These are phyloP conservation scores for Pseudocercospora pini-densiflorae DNA, from an alignment of 2,329 filamentous ascomycete species.

Conservation along the genomic window DNA sequence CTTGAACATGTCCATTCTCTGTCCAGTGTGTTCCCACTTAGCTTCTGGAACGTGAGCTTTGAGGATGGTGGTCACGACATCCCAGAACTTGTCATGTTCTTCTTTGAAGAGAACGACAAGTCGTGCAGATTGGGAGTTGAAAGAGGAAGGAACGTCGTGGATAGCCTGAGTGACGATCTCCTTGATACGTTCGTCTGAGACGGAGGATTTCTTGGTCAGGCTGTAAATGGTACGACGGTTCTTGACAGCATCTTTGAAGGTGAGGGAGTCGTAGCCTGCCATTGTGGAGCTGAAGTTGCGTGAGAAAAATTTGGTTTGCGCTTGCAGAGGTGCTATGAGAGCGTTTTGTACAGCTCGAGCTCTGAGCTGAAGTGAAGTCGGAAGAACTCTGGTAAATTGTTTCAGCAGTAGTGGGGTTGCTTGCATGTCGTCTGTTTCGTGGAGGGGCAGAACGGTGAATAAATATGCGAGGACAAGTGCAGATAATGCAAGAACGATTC, in stretches of 20 bases:
- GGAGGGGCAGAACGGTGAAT: neutral
- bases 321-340: neutral
- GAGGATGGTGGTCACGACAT: constrained; percentile 67
- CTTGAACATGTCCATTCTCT: constrained; percentile 65
- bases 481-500: constrained; percentile 2
- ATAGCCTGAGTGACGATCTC: constrained; percentile 66
- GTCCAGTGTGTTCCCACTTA: constrained; percentile 59
- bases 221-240: constrained; percentile 63
- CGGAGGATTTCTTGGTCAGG: constrained; percentile 65
- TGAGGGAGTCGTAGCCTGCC: constrained; percentile 36
- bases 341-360: neutral
- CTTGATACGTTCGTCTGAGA: constrained; percentile 70
- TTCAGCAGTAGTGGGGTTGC: constrained; percentile 15
- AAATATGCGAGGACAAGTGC: constrained; percentile 12
- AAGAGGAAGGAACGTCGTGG: constrained; percentile 74
- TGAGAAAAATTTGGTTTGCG: neutral
- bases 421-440: constrained; percentile 12
- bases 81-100: constrained; percentile 90
- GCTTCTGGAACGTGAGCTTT: constrained; percentile 71
- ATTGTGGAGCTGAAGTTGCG: neutral
- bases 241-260: constrained; percentile 68
- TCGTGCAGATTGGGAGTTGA: constrained; percentile 87
- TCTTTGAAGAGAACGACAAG: constrained; percentile 76
- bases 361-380: neutral
- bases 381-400: neutral